A percentile compares a stretch with the other conserved stretches of the same genome.
These are phyloP conservation scores for Marasmius sp. DNA, from an alignment of 1,284 basidiomycete species.

Conservation along the genomic window DNA sequence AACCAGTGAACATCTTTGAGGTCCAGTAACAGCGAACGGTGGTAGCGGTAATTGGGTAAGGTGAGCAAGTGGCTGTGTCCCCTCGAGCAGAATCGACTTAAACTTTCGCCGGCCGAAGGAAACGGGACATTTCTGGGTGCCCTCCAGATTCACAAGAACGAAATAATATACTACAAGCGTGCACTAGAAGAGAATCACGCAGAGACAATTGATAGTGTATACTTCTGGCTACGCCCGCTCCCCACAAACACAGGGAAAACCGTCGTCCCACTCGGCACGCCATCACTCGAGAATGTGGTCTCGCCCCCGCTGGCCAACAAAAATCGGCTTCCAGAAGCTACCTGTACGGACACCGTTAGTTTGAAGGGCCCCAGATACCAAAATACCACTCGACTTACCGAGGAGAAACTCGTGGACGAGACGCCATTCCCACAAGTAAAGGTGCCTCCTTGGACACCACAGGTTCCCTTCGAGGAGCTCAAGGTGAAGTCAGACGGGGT, in stretches of 20 bases:
- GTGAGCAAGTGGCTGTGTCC: background rate
- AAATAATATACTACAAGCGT: no score
- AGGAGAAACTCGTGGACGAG: constrained; percentile 49
- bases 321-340: constrained; percentile 45
- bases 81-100: background rate
- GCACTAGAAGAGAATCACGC: background rate
- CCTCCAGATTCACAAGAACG: no score
- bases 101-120: background rate
- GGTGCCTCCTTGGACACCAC: constrained; percentile 40
- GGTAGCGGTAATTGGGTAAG: background rate
- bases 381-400: constrained; percentile 33
- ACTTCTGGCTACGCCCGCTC: constrained; percentile 39
- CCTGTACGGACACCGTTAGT: constrained; percentile 26
- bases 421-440: constrained; percentile 48
- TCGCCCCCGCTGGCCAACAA: constrained; percentile 53
- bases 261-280: constrained; percentile 50
- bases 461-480: constrained; percentile 50
- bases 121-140: no score
- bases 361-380: constrained; percentile 2
- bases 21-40: background rate
- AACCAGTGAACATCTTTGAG: constrained; percentile 14
- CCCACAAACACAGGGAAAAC: constrained; percentile 55
- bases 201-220: constrained; percentile 41
- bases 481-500: constrained; percentile 45
- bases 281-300: constrained; percentile 50